Evolutionary conservation across 176 grass and related monocot genomes (phyloP).

Genomic region (Poa annua): DNA sequence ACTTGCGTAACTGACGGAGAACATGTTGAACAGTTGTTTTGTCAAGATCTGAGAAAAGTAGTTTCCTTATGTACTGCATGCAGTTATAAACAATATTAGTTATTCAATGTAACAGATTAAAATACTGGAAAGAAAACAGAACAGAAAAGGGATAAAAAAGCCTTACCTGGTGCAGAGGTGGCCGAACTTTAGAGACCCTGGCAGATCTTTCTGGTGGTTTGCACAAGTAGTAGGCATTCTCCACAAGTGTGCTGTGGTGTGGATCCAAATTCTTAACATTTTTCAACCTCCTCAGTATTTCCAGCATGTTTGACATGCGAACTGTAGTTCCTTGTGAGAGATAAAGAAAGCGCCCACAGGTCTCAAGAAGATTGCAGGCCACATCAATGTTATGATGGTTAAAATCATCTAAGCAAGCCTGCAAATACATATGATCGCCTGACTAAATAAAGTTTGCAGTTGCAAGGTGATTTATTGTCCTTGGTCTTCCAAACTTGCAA

Average conservation of each 20-base stretch:
- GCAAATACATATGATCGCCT: constrained; percentile 41
- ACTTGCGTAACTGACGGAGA: constrained; percentile 67
- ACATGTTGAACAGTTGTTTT: constrained; percentile 68
- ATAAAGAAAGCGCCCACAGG: constrained; percentile 87
- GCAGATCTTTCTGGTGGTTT: constrained; percentile 31
- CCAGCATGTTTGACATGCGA: constrained; percentile 88
- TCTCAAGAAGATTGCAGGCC: constrained; percentile 96
- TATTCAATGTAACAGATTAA: constrained; percentile 42
- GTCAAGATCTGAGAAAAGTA: constrained; percentile 80
- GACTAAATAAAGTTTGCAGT: constrained; percentile 15
- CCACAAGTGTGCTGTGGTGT: constrained; percentile 87
- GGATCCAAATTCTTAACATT: constrained; percentile 97
- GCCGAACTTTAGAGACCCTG: constrained; percentile 25
- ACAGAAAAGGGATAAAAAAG: neutral
- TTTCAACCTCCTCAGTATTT: constrained; percentile 90
- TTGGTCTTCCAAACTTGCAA: constrained; percentile 9
- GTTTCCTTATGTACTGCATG: constrained; percentile 76
- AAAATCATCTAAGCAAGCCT: constrained; percentile 95
- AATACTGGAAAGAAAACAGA: neutral
- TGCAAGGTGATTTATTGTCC: constrained; percentile 1
- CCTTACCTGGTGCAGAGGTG: constrained; percentile 22
- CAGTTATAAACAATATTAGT: constrained; percentile 7
- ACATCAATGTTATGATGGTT: constrained; percentile 98
- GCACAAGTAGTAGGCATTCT: constrained; percentile 30
- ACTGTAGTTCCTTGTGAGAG: constrained; percentile 83